Percentiles rank a stretch among this genome's conserved stretches.
These are phyloP conservation scores for Tulasnella calospora DNA, from an alignment of 768 basidiomycete species.

Conservation along the genomic window DNA sequence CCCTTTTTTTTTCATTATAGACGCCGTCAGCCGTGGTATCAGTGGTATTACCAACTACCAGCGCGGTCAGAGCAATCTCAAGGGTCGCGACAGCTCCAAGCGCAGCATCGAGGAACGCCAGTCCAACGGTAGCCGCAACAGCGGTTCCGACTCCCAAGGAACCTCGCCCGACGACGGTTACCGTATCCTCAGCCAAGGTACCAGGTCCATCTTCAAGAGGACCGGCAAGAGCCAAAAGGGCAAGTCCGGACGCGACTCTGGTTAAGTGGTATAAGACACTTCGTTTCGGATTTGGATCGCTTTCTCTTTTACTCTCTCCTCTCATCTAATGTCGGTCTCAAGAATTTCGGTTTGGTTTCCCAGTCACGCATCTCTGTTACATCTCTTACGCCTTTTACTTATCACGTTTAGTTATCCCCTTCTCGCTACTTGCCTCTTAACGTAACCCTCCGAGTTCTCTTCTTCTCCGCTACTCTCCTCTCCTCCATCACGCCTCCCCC, in stretches of 20 bases:
- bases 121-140: not conserved
- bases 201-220: not conserved
- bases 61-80: not conserved
- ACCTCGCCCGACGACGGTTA: constrained; percentile 26
- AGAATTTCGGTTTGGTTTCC: not conserved
- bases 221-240: not conserved
- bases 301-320: not conserved
- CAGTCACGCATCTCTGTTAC: not conserved
- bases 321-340: not conserved
- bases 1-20: constrained; percentile 37
- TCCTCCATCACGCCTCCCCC: not conserved
- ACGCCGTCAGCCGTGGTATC: constrained; percentile 34
- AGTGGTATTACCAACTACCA: constrained; percentile 34
- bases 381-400: not conserved
- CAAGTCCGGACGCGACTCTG: not conserved
- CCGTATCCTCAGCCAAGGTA: not conserved
- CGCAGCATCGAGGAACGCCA: too few relatives aligned
- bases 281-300: not conserved
- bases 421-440: not conserved
- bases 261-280: not conserved
- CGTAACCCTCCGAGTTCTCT: not conserved
- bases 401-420: constrained; percentile 10
- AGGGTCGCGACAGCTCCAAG: too few relatives aligned
- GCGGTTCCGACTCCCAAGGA: not conserved
- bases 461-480: not conserved